phyloP scores from a whole-genome alignment of 2,329 filamentous ascomycete species.

The Pseudogymnoascus sp. region DNA sequence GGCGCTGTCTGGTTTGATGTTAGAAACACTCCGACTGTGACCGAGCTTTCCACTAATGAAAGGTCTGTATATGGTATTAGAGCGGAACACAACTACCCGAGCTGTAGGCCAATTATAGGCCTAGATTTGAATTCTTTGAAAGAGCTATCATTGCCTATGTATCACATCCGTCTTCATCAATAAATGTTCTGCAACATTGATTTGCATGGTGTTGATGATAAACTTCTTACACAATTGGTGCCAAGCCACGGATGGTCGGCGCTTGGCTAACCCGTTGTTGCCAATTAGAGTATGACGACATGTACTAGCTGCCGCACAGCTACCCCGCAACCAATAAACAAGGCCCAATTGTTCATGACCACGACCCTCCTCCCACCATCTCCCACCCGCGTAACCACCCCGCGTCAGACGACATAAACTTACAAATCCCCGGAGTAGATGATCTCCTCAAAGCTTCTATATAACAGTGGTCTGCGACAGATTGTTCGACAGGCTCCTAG shows the following conservation, averaged over 20 bases:
- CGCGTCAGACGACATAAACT: not conserved
- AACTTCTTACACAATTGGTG: not conserved
- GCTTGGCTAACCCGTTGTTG: not conserved
- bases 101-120: not conserved
- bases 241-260: slow-evolving; percentile 5
- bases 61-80: not conserved
- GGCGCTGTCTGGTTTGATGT: not conserved
- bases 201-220: not conserved
- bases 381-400: not conserved
- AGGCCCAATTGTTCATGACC: not conserved
- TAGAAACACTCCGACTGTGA: not conserved
- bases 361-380: not conserved
- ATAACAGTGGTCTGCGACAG: slow-evolving; percentile 2
- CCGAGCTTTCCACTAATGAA: slow-evolving; percentile 1
- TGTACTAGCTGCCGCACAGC: not conserved
- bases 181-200: not conserved
- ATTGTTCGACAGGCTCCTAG: slow-evolving; percentile 4
- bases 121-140: not conserved
- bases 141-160: not conserved
- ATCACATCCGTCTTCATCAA: not conserved
- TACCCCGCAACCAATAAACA: slow-evolving; percentile 5
- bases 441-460: not conserved
- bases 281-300: slow-evolving; percentile 1
- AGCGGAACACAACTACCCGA: not conserved
- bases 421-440: slow-evolving; percentile 6